These are phyloP conservation scores for Saposhnikovia divaricata DNA, from an alignment of 129 eudicot species.

Conservation along the genomic window DNA sequence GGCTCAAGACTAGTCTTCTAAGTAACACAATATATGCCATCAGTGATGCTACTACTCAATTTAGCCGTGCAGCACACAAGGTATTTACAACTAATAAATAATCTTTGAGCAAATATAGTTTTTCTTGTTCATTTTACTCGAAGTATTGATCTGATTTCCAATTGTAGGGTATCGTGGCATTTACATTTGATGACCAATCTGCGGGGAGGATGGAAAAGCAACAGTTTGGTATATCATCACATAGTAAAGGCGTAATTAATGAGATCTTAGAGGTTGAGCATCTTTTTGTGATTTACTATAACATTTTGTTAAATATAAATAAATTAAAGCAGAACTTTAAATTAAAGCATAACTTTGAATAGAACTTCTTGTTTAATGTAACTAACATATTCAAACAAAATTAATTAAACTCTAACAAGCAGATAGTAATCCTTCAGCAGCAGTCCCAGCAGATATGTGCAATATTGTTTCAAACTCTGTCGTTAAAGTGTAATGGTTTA, in stretches of 20 bases:
- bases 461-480: too few species aligned
- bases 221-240: slow-evolving; percentile 60
- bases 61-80: too few species aligned
- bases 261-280: slow-evolving; percentile 77
- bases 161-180: too few species aligned
- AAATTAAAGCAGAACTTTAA: not conserved
- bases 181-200: too few species aligned
- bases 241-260: slow-evolving; percentile 88
- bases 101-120: too few species aligned
- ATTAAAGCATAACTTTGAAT: not conserved
- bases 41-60: too few species aligned
- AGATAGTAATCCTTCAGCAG: not conserved
- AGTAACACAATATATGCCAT: too few species aligned
- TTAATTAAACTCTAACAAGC: not conserved
- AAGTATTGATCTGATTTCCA: too few species aligned
- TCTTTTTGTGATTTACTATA: not conserved
- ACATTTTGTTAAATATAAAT: not conserved
- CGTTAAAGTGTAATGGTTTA: not conserved
- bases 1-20: too few species aligned
- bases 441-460: not conserved
- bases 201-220: too few species aligned
- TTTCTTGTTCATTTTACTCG: too few species aligned
- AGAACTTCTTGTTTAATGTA: not conserved
- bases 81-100: too few species aligned
- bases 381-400: not conserved